A percentile compares a stretch with the other conserved stretches of the same genome.
Evolutionary conservation across 1,284 basidiomycete species (phyloP).

Genomic region (Wolfiporia cocos): DNA sequence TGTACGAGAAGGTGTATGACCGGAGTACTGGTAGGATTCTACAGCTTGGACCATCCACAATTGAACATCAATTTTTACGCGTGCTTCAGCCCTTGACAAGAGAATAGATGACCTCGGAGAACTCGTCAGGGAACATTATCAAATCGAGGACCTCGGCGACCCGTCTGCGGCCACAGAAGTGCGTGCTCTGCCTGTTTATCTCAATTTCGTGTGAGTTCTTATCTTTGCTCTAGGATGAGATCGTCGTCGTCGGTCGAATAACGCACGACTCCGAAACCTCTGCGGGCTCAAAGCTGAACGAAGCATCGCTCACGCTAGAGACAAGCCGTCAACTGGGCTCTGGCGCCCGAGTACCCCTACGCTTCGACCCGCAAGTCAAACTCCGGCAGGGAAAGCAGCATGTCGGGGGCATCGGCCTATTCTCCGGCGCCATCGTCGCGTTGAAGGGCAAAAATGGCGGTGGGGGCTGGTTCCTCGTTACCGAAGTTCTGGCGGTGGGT

Average conservation of each 20-base stretch:
- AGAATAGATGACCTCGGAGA: constrained; percentile 82
- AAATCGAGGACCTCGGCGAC: constrained; percentile 69
- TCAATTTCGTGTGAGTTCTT: background rate
- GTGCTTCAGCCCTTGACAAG: constrained; percentile 73
- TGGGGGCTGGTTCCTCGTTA: constrained; percentile 79
- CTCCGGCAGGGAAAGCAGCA: constrained; percentile 62
- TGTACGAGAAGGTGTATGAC: constrained; percentile 86
- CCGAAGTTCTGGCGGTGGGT: constrained; percentile 75
- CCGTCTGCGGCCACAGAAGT: constrained; percentile 72
- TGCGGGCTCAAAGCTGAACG: constrained; percentile 61
- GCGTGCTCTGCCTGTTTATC: constrained; percentile 17
- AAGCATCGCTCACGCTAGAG: constrained; percentile 73
- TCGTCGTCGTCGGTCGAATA: constrained; percentile 79
- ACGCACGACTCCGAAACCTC: constrained; percentile 61
- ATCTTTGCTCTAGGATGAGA: constrained; percentile 47
- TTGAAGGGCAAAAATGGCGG: constrained; percentile 91
- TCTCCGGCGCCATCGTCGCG: constrained; percentile 86
- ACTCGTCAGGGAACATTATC: constrained; percentile 64
- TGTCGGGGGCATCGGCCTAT: constrained; percentile 70
- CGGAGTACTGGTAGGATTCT: constrained; percentile 64
- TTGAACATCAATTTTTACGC: too few relatives aligned
- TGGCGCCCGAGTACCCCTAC: constrained; percentile 66
- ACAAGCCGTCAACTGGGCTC: constrained; percentile 75
- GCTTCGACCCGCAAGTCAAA: constrained; percentile 62
- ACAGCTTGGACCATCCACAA: background rate